Conservation (phyloP, 108 stramenopile genomes). For the Nitzschia palea region DNA sequence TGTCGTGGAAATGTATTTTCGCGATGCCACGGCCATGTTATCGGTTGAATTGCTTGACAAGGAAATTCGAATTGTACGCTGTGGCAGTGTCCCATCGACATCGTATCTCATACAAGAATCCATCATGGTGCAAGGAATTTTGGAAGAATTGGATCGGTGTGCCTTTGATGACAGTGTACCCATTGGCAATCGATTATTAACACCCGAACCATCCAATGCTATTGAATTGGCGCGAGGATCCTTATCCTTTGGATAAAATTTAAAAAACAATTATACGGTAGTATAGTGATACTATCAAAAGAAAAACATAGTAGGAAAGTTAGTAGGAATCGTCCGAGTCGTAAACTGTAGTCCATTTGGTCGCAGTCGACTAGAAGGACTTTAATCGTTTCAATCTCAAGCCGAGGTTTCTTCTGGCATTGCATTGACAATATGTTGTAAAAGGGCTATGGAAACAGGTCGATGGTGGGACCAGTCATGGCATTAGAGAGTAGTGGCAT, state of each 20-base stretch:
- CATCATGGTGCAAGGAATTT: constrained; percentile 47
- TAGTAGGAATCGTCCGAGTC: too few relatives aligned
- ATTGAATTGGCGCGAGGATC: constrained; percentile 69
- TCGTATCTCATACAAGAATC: constrained; percentile 77
- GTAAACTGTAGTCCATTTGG: too few relatives aligned
- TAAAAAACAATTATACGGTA: too few relatives aligned
- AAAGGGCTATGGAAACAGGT: too few relatives aligned
- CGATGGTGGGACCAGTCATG: too few relatives aligned
- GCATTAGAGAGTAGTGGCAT: too few relatives aligned
- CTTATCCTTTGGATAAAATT: constrained; percentile 65
- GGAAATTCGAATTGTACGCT: constrained; percentile 57
- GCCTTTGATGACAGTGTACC: constrained; percentile 21
- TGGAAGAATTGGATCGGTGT: constrained; percentile 17
- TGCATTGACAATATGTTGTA: too few relatives aligned
- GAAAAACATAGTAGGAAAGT: too few relatives aligned
- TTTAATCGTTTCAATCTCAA: too few relatives aligned
- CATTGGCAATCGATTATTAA: constrained; percentile 48
- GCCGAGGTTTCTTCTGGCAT: too few relatives aligned
- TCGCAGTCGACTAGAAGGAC: too few relatives aligned
- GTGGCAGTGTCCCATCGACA: constrained; percentile 68
- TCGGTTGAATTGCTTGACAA: constrained; percentile 51
- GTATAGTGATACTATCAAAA: too few relatives aligned
- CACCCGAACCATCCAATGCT: constrained; percentile 46
- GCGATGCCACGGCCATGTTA: constrained; percentile 67
- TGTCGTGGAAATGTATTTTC: constrained; percentile 65